Percentiles rank a stretch among this genome's conserved stretches.
Conservation (phyloP, 192 early-diverging fungal genomes). For the Coemansia sp. region DNA sequence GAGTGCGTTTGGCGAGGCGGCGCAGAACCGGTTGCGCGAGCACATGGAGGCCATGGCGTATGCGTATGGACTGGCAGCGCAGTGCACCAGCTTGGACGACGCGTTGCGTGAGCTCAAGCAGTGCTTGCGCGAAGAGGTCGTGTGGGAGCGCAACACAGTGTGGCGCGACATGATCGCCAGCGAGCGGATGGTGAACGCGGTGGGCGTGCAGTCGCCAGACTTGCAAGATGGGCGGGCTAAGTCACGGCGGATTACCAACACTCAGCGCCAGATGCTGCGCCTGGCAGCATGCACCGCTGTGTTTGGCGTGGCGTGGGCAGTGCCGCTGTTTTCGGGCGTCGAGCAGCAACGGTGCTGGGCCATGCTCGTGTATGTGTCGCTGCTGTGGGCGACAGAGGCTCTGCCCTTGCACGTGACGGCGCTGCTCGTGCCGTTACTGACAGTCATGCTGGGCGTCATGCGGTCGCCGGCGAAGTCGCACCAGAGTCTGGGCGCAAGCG, state of each 20-base stretch:
- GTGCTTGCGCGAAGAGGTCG: slow-evolving; percentile 85
- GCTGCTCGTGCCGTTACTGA: slow-evolving; percentile 80
- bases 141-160: slow-evolving; percentile 95
- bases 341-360: slow-evolving; percentile 93
- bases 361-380: slow-evolving; percentile 82
- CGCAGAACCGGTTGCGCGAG: slow-evolving; percentile 63
- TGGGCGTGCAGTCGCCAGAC: slow-evolving; percentile 61
- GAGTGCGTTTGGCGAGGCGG: slow-evolving; percentile 67
- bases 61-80: slow-evolving; percentile 32
- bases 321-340: slow-evolving; percentile 62
- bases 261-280: slow-evolving; percentile 55
- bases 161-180: slow-evolving; percentile 96
- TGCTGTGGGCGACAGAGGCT: slow-evolving; percentile 92
- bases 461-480: slow-evolving; percentile 54
- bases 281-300: slow-evolving; percentile 57
- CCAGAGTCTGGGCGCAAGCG: slow-evolving; percentile 62
- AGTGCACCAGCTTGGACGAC: slow-evolving; percentile 52
- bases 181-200: slow-evolving; percentile 75
- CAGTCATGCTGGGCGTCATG: slow-evolving; percentile 83
- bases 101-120: slow-evolving; percentile 75
- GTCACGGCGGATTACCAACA: slow-evolving; percentile 52
- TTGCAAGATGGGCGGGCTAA: slow-evolving; percentile 38
- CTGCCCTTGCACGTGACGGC: slow-evolving; percentile 93
- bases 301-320: slow-evolving; percentile 61
- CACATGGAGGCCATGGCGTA: slow-evolving; percentile 55